Evolutionary conservation across 495 filamentous ascomycete genomes (phyloP).

Genomic region (Trichoderma parareesei): DNA sequence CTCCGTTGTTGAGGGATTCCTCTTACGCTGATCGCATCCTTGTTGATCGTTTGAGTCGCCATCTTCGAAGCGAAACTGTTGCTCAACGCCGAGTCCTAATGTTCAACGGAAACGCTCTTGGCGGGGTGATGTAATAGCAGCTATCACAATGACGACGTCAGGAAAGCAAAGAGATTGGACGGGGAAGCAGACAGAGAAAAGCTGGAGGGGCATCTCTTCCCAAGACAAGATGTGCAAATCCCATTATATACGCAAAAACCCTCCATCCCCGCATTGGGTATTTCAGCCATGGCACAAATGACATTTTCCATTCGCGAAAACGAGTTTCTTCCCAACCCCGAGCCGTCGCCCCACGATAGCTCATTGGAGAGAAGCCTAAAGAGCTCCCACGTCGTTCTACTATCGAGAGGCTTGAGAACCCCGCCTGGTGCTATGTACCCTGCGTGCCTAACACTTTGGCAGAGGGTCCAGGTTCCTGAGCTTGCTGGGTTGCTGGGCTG

Average conservation of each 20-base stretch:
- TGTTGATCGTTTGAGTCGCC: slow-evolving; percentile 5
- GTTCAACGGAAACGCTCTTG: background rate
- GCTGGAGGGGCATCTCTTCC: background rate
- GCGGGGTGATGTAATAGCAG: background rate
- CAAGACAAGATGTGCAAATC: background rate
- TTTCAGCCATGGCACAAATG: background rate
- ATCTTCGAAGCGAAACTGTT: background rate
- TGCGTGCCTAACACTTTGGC: background rate
- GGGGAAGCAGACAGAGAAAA: background rate
- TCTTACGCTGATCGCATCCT: slow-evolving; percentile 8
- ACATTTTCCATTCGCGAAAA: background rate
- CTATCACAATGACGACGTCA: background rate
- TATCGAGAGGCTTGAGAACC: background rate
- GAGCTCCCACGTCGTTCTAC: background rate
- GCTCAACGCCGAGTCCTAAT: background rate
- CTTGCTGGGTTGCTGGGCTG: background rate
- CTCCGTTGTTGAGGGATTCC: background rate
- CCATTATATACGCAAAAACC: background rate
- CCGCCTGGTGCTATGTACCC: slow-evolving; percentile 1
- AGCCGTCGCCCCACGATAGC: slow-evolving; percentile 1
- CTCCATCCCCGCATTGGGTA: background rate
- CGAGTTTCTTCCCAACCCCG: slow-evolving; percentile 1
- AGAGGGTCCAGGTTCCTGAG: background rate
- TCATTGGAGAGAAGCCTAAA: background rate
- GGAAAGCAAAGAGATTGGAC: no score